These are phyloP conservation scores for Chloranthus sessilifolius DNA, from an alignment of 164 flowering plant species.

Conservation along the genomic window DNA sequence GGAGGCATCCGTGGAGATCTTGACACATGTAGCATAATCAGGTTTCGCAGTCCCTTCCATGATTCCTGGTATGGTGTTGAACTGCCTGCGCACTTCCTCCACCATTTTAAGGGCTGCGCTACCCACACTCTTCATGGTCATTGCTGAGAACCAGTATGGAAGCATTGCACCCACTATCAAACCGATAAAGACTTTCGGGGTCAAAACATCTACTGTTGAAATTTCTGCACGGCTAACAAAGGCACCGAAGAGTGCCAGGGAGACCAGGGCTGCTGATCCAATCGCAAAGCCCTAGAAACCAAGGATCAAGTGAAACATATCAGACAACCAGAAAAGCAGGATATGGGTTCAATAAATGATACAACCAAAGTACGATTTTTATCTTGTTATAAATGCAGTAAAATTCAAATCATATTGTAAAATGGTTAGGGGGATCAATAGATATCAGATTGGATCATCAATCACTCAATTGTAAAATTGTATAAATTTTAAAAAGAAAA, in stretches of 20 bases:
- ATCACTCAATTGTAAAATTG: too few relatives aligned
- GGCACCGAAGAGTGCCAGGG: slow-evolving; percentile 30
- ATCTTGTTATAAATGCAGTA: too few relatives aligned
- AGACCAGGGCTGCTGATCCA: slow-evolving; percentile 31
- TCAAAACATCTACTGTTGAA: slow-evolving; percentile 24
- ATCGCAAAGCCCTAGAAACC: slow-evolving; percentile 26
- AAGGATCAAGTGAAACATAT: not conserved
- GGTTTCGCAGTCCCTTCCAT: slow-evolving; percentile 32
- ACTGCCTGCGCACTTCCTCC: slow-evolving; percentile 32
- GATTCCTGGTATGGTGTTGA: slow-evolving; percentile 31
- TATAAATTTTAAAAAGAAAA: too few relatives aligned
- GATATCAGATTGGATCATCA: not conserved
- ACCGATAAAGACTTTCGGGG: slow-evolving; percentile 29
- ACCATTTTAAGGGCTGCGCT: slow-evolving; percentile 35
- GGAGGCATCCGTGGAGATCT: slow-evolving; percentile 33
- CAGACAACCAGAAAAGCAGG: too few relatives aligned
- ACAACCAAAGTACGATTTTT: too few relatives aligned
- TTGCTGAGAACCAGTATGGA: slow-evolving; percentile 36
- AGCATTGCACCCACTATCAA: slow-evolving; percentile 31
- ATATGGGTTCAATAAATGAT: too few relatives aligned
- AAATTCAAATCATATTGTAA: too few relatives aligned
- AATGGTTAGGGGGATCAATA: not conserved
- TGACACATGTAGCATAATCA: slow-evolving; percentile 33
- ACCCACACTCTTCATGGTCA: slow-evolving; percentile 36
- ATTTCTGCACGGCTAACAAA: slow-evolving; percentile 29